Percentiles rank a stretch among this genome's conserved stretches.
These are phyloP conservation scores for Solanum piurae DNA, from an alignment of 257 asterid genomes.

Conservation along the genomic window DNA sequence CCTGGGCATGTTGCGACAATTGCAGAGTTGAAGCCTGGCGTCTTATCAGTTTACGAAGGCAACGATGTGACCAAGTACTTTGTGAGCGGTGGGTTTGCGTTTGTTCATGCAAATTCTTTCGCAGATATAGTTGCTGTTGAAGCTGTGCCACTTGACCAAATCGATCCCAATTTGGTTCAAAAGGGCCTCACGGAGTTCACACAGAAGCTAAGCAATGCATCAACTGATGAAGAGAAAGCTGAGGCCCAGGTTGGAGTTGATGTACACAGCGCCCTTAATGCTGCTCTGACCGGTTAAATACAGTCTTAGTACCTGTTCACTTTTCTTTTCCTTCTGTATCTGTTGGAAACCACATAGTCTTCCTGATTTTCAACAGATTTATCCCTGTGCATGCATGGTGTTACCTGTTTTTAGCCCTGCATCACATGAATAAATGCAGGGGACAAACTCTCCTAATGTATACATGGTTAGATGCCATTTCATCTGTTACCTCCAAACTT, in stretches of 20 bases:
- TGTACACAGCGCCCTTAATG: constrained; percentile 79
- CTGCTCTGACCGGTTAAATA: constrained; percentile 59
- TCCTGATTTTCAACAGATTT: neutral
- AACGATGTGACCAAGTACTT: constrained; percentile 57
- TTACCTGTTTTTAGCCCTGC: neutral
- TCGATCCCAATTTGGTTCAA: constrained; percentile 57
- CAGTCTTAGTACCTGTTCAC: neutral
- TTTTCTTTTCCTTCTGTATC: neutral
- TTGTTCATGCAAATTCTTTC: constrained; percentile 62
- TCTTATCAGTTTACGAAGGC: constrained; percentile 72
- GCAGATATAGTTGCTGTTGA: constrained; percentile 71
- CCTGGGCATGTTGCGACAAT: constrained; percentile 87
- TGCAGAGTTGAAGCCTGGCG: constrained; percentile 77
- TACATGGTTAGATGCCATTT: neutral
- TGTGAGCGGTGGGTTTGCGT: constrained; percentile 70
- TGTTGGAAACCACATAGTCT: neutral
- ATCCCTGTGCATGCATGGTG: neutral
- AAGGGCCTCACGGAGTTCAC: constrained; percentile 62
- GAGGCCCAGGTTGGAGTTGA: constrained; percentile 84
- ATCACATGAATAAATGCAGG: neutral
- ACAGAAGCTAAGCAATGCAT: constrained; percentile 62
- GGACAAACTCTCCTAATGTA: neutral
- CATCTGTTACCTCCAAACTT: neutral
- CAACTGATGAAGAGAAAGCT: constrained; percentile 75
- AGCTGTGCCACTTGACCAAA: constrained; percentile 59